Conservation (phyloP, 2,329 filamentous ascomycete genomes). For the Arachnomyces sp. region DNA sequence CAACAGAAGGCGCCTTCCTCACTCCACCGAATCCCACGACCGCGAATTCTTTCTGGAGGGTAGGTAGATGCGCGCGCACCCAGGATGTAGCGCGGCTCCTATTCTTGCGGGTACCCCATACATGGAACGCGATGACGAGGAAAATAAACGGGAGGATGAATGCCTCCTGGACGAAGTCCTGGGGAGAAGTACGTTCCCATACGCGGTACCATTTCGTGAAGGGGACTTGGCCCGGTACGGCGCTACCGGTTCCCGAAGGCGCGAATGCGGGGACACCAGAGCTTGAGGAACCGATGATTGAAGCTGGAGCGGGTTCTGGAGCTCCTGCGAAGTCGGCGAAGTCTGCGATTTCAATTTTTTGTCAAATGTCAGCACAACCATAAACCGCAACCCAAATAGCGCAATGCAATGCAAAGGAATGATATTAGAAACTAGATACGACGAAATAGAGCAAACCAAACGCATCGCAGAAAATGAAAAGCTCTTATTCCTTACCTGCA, state of each 20-base stretch:
- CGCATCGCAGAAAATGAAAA: slow-evolving; percentile 43
- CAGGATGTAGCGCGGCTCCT: slow-evolving; percentile 70
- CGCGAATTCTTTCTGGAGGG: slow-evolving; percentile 74
- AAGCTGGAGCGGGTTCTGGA: slow-evolving; percentile 1
- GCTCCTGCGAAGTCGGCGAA: slow-evolving; percentile 11
- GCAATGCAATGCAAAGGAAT: too few relatives aligned
- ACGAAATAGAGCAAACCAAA: too few relatives aligned
- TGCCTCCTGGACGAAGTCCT: slow-evolving; percentile 82
- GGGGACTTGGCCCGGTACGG: slow-evolving; percentile 37
- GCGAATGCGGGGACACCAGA: slow-evolving; percentile 38
- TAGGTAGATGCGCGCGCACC: slow-evolving; percentile 63
- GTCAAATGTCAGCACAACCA: slow-evolving; percentile 2
- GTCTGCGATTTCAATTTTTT: slow-evolving; percentile 6
- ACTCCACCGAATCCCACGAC: slow-evolving; percentile 67
- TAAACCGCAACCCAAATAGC: slow-evolving; percentile 1
- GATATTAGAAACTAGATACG: too few relatives aligned
- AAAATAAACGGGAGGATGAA: slow-evolving; percentile 68
- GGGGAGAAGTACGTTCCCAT: slow-evolving; percentile 76
- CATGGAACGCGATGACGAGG: slow-evolving; percentile 66
- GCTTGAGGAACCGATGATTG: slow-evolving; percentile 33
- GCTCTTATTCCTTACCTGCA: slow-evolving; percentile 39
- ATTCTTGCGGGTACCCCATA: slow-evolving; percentile 74
- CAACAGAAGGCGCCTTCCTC: slow-evolving; percentile 37
- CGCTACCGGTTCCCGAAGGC: slow-evolving; percentile 30
- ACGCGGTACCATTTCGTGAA: slow-evolving; percentile 96